A percentile compares a stretch with the other conserved stretches of the same genome.
These are phyloP conservation scores for Geosmithia putterillii DNA, from an alignment of 2,329 filamentous ascomycete genomes.

Conservation along the genomic window DNA sequence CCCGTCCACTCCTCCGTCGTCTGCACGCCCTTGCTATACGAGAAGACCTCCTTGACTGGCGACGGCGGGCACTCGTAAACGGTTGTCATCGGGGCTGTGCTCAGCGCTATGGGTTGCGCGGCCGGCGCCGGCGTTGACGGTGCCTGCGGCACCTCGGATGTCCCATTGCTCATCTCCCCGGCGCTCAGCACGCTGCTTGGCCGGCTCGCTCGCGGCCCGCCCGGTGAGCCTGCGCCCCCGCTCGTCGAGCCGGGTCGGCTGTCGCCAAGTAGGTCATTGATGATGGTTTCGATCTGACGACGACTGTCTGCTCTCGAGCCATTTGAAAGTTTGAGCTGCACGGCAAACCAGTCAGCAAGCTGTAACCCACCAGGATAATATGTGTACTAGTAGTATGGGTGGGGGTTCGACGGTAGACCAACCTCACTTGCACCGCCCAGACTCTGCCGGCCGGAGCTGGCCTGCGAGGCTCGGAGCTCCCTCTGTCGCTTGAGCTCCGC, in stretches of 20 bases:
- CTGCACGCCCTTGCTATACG: conserved; percentile 95
- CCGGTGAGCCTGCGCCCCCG: conserved; percentile 50
- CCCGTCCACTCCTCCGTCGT: conserved; percentile 65
- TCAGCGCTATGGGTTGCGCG: conserved; percentile 51
- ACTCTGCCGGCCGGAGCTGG: conserved; percentile 56
- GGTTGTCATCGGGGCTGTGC: conserved; percentile 60
- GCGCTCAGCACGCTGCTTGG: conserved; percentile 80
- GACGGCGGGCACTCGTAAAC: conserved; percentile 72
- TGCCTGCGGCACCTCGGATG: conserved; percentile 43
- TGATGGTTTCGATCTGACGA: conserved; percentile 72
- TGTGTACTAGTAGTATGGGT: no score
- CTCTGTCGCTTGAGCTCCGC: conserved; percentile 90
- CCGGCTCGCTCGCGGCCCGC: conserved; percentile 52
- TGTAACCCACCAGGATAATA: conserved; percentile 2
- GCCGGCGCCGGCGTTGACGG: conserved; percentile 25
- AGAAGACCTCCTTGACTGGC: conserved; percentile 72
- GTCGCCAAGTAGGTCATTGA: conserved; percentile 72
- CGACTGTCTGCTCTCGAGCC: conserved; percentile 57
- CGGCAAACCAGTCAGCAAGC: conserved; percentile 2
- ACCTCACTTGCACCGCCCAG: conserved; percentile 62
- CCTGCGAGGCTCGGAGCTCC: conserved; percentile 69
- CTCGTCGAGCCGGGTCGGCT: conserved; percentile 59
- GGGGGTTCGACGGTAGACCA: conserved; percentile 17
- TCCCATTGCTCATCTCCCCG: conserved; percentile 67
- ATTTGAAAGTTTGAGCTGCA: conserved; percentile 49